phyloP scores from a whole-genome alignment of 202 grass and related monocot genomes.

The Miscanthus sacchariflorus region DNA sequence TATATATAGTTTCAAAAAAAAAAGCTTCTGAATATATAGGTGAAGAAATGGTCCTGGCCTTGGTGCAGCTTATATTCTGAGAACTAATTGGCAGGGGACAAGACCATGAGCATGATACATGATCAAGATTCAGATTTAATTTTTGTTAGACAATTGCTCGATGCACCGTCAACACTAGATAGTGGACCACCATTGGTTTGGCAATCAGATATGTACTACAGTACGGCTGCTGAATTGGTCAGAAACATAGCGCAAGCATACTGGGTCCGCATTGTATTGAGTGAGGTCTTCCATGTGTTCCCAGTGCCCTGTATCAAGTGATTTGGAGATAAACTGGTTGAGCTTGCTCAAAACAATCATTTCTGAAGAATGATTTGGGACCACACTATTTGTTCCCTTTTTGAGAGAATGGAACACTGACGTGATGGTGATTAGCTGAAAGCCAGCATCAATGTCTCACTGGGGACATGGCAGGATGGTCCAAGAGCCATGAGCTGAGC shows the following conservation, averaged over 20 bases:
- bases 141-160: too few species aligned
- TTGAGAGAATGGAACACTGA: neutral
- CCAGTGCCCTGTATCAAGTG: conserved; percentile 3
- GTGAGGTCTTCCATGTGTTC: neutral
- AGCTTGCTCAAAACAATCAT: conserved; percentile 21
- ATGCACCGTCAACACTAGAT: too few species aligned
- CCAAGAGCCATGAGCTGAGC: neutral
- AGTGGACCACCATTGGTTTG: too few species aligned
- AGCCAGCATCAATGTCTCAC: conserved; percentile 5
- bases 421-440: neutral
- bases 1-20: too few species aligned
- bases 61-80: too few species aligned
- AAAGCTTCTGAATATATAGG: conserved; percentile 31
- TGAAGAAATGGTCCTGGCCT: neutral
- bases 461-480: conserved; percentile 2
- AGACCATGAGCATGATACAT: too few species aligned
- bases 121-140: too few species aligned
- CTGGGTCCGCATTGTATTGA: neutral
- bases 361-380: neutral
- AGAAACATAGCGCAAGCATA: too few species aligned
- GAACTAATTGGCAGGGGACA: too few species aligned
- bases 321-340: conserved; percentile 8
- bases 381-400: neutral
- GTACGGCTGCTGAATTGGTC: too few species aligned
- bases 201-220: too few species aligned